Evolutionary conservation across 805 yeast genomes (phyloP).

Genomic region (Suhomyces sp.): DNA sequence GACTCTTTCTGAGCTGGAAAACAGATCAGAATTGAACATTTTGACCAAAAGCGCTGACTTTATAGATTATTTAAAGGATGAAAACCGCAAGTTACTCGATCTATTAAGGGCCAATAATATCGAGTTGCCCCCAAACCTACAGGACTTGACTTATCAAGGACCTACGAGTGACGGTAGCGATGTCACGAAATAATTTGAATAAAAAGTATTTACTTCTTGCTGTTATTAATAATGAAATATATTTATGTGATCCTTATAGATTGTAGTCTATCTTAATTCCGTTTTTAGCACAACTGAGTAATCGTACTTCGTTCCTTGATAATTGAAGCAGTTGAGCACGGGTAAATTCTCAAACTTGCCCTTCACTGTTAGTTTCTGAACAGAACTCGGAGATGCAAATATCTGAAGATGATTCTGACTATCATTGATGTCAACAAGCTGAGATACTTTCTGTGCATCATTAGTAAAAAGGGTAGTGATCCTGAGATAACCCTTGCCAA

Average conservation of each 20-base stretch:
- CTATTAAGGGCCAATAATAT: slow-evolving; percentile 41
- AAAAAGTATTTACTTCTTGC: slow-evolving; percentile 2
- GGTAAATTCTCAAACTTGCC: slow-evolving; percentile 4
- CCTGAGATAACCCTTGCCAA: slow-evolving; percentile 1
- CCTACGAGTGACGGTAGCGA: slow-evolving; percentile 20
- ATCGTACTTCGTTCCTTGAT: not conserved
- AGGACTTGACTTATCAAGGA: slow-evolving; percentile 30
- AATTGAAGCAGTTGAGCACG: slow-evolving; percentile 1
- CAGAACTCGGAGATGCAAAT: not conserved
- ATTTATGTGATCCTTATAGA: not conserved
- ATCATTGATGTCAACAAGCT: not conserved
- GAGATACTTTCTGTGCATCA: not conserved
- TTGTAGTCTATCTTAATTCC: not conserved
- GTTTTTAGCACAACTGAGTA: not conserved
- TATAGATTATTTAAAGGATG: slow-evolving; percentile 48
- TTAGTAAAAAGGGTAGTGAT: slow-evolving; percentile 4
- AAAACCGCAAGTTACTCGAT: slow-evolving; percentile 46
- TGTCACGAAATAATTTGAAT: slow-evolving; percentile 10
- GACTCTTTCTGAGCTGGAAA: slow-evolving; percentile 61
- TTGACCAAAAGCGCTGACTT: slow-evolving; percentile 62
- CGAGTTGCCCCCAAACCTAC: slow-evolving; percentile 23
- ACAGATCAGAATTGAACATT: slow-evolving; percentile 76
- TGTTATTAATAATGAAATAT: slow-evolving; percentile 1
- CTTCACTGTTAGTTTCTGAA: not conserved
- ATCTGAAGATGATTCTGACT: not conserved